phyloP scores from a whole-genome alignment of 2,329 filamentous ascomycete genomes.

The Alternaria novae-zelandiae region DNA sequence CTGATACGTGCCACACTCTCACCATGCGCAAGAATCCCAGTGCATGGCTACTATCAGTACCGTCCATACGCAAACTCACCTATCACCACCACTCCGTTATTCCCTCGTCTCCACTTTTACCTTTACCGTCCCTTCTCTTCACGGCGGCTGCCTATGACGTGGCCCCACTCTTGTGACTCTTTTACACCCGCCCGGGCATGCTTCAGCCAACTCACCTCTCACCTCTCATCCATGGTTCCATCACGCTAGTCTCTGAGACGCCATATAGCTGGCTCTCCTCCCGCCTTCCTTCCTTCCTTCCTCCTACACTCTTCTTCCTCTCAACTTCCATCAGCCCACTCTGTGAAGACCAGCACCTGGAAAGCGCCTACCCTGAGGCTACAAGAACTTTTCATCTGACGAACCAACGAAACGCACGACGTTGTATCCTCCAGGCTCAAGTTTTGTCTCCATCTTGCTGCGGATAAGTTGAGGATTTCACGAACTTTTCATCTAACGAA shows the following conservation, averaged over 20 bases:
- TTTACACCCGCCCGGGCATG: neutral
- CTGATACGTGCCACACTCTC: neutral
- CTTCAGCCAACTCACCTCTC: neutral
- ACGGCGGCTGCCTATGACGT: neutral
- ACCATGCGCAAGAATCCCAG: neutral
- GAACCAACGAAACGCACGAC: neutral
- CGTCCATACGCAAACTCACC: neutral
- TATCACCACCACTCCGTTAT: neutral
- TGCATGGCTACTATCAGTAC: neutral
- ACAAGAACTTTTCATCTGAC: neutral
- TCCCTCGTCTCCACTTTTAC: neutral
- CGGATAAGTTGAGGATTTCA: neutral
- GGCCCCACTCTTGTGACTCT: neutral
- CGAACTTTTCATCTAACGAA: neutral
- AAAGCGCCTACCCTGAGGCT: neutral
- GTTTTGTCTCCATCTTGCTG: neutral
- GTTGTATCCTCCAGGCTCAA: neutral
- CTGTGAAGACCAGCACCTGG: neutral
- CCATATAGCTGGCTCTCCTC: neutral
- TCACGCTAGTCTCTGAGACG: neutral
- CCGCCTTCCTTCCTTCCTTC: neutral
- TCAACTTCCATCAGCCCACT: neutral
- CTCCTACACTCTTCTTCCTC: neutral
- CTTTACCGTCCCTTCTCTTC: neutral
- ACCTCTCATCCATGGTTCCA: neutral